phyloP scores from a whole-genome alignment of 768 basidiomycete genomes.

The Termitomyces sp. region DNA sequence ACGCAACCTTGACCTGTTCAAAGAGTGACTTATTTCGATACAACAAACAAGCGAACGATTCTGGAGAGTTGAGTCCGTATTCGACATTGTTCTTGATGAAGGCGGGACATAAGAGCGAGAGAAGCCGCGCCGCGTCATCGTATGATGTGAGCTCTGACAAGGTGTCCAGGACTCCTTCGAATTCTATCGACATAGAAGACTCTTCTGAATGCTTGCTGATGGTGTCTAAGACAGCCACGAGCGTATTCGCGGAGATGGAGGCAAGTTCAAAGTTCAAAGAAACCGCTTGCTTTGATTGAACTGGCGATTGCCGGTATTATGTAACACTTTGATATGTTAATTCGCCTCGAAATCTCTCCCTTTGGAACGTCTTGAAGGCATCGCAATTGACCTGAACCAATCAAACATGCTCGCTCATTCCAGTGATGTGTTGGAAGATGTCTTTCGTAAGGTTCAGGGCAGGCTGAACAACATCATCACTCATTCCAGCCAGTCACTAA shows the following conservation, averaged over 20 bases:
- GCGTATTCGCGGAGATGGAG: too few species aligned
- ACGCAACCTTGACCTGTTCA: background rate
- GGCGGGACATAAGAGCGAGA: background rate
- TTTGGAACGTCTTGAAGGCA: background rate
- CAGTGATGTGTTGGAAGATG: background rate
- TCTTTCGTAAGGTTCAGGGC: too few species aligned
- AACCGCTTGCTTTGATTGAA: too few species aligned
- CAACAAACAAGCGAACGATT: background rate
- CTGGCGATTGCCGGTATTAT: too few species aligned
- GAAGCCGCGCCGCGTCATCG: background rate
- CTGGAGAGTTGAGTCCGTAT: background rate
- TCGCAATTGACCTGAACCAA: background rate
- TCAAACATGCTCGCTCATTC: background rate
- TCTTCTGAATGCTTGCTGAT: background rate
- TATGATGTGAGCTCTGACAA: background rate
- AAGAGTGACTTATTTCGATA: background rate
- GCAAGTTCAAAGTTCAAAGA: too few species aligned
- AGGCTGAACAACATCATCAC: too few species aligned
- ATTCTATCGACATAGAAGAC: background rate
- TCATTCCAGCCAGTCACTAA: too few species aligned
- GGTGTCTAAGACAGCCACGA: too few species aligned
- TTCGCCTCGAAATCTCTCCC: background rate
- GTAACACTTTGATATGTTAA: too few species aligned
- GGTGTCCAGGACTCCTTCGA: background rate
- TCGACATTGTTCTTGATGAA: background rate